phyloP scores from a whole-genome alignment of 2,329 filamentous ascomycete species.

The Camptophora hylomeconis region DNA sequence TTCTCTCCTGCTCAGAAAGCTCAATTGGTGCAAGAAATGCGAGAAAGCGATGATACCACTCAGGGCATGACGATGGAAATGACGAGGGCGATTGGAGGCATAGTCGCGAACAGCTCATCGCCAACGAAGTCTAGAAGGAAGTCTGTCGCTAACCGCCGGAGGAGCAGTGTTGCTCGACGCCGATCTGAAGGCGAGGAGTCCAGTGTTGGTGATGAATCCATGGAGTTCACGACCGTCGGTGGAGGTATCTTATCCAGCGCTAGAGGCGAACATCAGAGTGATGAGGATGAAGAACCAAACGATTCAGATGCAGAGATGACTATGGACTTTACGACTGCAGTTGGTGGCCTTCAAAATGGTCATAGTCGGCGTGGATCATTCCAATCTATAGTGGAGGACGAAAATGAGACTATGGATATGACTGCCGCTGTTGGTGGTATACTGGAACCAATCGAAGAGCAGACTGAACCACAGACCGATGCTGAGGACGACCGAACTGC shows the following conservation, averaged over 20 bases:
- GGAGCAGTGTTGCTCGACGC: constrained; percentile 23
- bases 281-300: constrained; percentile 25
- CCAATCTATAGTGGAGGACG: constrained; percentile 23
- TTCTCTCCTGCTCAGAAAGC: constrained; percentile 27
- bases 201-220: constrained; percentile 33
- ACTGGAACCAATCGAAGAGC: constrained; percentile 26
- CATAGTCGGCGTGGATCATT: constrained; percentile 4
- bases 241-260: constrained; percentile 32
- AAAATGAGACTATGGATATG: constrained; percentile 47
- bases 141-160: constrained; percentile 20
- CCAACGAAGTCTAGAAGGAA: constrained; percentile 19
- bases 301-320: constrained; percentile 35
- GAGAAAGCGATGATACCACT: constrained; percentile 35
- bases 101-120: constrained; percentile 36
- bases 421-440: constrained; percentile 34
- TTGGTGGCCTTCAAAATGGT: constrained; percentile 22
- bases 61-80: constrained; percentile 90
- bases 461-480: constrained; percentile 23
- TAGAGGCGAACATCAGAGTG: constrained; percentile 17
- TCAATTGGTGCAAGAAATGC: too few species aligned
- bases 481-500: constrained; percentile 34
- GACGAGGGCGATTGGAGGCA: constrained; percentile 68
- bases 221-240: constrained; percentile 44
- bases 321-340: constrained; percentile 33
- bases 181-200: constrained; percentile 26